Evolutionary conservation across 208 protist genomes (phyloP), one percentile per base, ranked within the genome.

Genomic region (Blastocrithidia nonstop): DNA sequence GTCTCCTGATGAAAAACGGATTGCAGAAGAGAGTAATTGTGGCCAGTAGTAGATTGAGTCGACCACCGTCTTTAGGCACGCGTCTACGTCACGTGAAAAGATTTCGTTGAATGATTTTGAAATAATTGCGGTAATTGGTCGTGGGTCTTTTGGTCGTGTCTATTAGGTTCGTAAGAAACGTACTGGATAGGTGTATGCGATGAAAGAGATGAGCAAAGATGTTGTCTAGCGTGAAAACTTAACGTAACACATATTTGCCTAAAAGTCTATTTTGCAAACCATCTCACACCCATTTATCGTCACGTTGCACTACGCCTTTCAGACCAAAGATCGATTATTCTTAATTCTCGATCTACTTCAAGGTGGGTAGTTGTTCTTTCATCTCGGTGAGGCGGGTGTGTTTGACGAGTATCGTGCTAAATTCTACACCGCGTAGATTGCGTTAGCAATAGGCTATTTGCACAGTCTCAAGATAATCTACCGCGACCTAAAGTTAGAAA

Each of bases 281-380:
- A 91, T 96, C 33, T 71, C 82, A 27, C 90, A 96, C 59, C 91
- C 92, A 20, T 96, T 95, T 51, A 86, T 98, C 40, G 89, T 97
- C 1, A 71, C 61, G 36, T 74, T 97, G n/a, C 81, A 95, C 52
- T 97, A 93, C 57, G 84, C 94, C 9, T 98, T 98, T 55, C 93
- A 98, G 59, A 96, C 86, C 16, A 61, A 75, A 25, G 72, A 76
- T 17, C 71, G 71, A 44, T 54, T 97, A 17, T 97, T 96, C 54
- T 54, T 97, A 40, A 72, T 97, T 4, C 58, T 97, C 11, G 91
- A 97, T 48, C 87, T 89, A 22, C 63, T 96, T 0, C 67, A 76
- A 31, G 94, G 94, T 16, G 94, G 94, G 22, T 79, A 93, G 65
- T 63, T 93, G 38, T 93, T 88, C 48, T 86, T 66, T 46, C 80